Evolutionary conservation across 805 yeast genomes (phyloP), one percentile per base, ranked within the genome.

Genomic region (Millerago galiae): DNA sequence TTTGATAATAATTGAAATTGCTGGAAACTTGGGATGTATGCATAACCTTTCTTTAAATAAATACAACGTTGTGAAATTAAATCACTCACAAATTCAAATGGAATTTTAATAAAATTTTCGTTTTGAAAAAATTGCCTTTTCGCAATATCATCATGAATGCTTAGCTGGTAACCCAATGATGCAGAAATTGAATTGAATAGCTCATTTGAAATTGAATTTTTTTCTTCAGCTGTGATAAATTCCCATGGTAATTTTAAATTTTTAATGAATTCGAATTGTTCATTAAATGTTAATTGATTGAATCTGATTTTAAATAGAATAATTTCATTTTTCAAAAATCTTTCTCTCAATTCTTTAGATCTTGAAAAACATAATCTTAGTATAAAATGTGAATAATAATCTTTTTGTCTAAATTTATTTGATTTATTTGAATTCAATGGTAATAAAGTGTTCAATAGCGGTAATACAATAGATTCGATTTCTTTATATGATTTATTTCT

Each of bases 321-420:
- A 0, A 83, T 68, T 59, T 93, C 99, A 27, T 89, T 79, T 51
- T 78, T 75, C 27, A 86, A 68, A 54, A 93, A 91, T 57, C 91
- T 77, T 29, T 72, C 76, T 48, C 97, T 74, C 38, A 90, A 71
- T 46, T 91, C 98, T 38, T 85, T 86, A 3, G 79, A 76, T 48
- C 95, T 79, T 58, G 97, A 86, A 59, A 93, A 93, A 36, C 95
- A 96, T 32, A 93, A 70, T 42, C 97, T 71, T 49, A 93, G 65
- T 29, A 91, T 90, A 59, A 68, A 93, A 64, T 93, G 99, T 6
- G 95, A 84, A 60, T 86, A 88, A 56, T 88, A 91, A 63, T 93
- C 99, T 59, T 91, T 91, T 50, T 75, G 75, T 51, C 95, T 77
- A 32, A 68, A 67, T 32, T 68, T 62, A 34, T 68, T 58, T 3